Base-by-base conservation (phyloP, 2,329 filamentous ascomycete genomes). In the Neoascochyta sp. region DNA sequence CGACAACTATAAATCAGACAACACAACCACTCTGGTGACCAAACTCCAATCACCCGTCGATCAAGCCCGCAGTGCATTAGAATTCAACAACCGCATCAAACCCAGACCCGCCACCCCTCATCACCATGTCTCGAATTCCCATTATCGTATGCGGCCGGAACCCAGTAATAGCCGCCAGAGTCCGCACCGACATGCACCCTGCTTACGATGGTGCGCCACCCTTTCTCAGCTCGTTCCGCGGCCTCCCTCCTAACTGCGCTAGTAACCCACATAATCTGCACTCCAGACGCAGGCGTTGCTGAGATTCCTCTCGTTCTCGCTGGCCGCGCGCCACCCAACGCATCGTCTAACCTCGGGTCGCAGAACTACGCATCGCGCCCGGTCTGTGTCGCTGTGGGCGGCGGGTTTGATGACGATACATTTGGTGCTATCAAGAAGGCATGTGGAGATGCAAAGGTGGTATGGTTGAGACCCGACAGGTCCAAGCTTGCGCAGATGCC, bases 231-330 rank as follows among this genome's bases (percentile, higher is more conserved):
- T 14, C 3, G 13, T 19, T 19, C 10, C 16, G 9, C 11, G 9
- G 12, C 7, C 13, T 3, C 10, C 10, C 6, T 2, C 18, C 31
- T 34, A 24, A 32, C 9, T 7, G 6, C 11, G 9, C 3, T 10
- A 41, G 41, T 36, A 12, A 36, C 39, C 22, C 43, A 47, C 23
- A 26, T 47, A 22, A 25, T 41, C 6, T 32, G 42, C 28, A 30
- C 40, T 8, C 23, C 33, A 3, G 29, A 43, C 20, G 28, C 29
- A 7, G 39, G 34, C 13, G 23, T 27, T 9, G 17, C 16, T 6
- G 32, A 41, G 3, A 43, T 49, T 4, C 41, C 45, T 2, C 10
- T 22, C 8, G 29, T 46, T 2, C 32, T 46, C 9, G 22, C 30
- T 1, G 26, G 29, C 13, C 13, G 36, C 16, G 28, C 15, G 9